Evolutionary conservation across 164 flowering plant species (phyloP), one percentile per base, ranked within the genome.

Genomic region (Dillenia suffruticosa): DNA sequence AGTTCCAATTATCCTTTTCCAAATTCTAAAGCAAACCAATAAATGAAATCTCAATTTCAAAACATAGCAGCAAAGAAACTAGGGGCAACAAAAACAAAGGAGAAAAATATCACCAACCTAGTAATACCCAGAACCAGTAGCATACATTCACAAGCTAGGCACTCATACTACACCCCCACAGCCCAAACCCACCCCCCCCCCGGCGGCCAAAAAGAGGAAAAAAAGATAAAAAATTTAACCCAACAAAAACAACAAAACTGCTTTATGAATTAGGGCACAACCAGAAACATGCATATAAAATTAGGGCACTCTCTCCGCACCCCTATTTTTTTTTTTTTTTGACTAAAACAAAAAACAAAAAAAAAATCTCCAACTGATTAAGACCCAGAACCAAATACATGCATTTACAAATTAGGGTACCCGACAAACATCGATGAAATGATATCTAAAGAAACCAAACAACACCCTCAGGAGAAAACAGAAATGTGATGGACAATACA

Each of bases 41-140:
- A 68, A 57, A 57, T 11, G 22, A 51, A 51, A 24, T 9, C 47
- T 12, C 8, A 59, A 53, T 52, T 44, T 24, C 57, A 57, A 50
- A 66, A 15, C 13, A 57, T 15, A 64, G 24, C 48, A 32, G 40
- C 50, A 10, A 8, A 44, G 22, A 24, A 8, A 50, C 7, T n/a
- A 61, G 46, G 10, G 1, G 6, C 9, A 49, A 64, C 49, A 5
- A 46, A 56, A 9, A 48, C 61, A 43, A 64, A 24, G 10, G 10
- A 43, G 44, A 32, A 63, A 10, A 46, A 54, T 10, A 51, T 9
- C 40, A 56, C 55, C 48, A 61, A 32, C 40, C 40, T 32, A 32
- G 4, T 32, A 32, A 32, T 32, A 32, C 40, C 40, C 40, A 32
- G 40, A 32, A 32, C 40, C 40, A 32, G 40, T 32, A 32, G 0